Percentiles rank a stretch among this genome's conserved stretches.
These are phyloP conservation scores for Ustilago nuda DNA, from an alignment of 1,284 basidiomycete species.

Conservation along the genomic window DNA sequence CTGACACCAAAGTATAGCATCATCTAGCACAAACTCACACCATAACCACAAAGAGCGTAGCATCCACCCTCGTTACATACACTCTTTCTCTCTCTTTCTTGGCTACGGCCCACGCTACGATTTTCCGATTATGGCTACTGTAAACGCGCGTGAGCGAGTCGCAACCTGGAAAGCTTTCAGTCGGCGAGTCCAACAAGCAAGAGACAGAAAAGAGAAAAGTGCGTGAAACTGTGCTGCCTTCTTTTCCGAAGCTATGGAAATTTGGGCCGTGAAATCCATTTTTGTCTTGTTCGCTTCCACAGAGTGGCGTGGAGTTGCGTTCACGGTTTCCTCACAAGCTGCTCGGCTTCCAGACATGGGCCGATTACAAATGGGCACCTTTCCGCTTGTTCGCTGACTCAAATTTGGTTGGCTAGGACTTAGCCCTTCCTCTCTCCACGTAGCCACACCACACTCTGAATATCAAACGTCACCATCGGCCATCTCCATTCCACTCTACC, in stretches of 20 bases:
- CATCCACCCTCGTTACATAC: constrained; percentile 4
- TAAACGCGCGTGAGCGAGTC: constrained; percentile 11
- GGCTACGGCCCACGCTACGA: not conserved
- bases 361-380: constrained; percentile 2
- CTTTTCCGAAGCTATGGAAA: constrained; percentile 1
- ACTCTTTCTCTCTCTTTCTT: constrained; percentile 16
- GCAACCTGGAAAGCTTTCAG: constrained; percentile 2
- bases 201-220: not conserved
- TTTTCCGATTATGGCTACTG: constrained; percentile 1
- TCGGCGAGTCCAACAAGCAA: not conserved
- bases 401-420: not conserved
- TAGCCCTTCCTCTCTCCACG: constrained; percentile 7
- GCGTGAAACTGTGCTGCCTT: constrained; percentile 16
- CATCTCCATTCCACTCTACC: not conserved
- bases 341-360: not conserved
- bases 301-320: constrained; percentile 1
- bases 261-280: constrained; percentile 25
- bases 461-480: no score
- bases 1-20: not conserved
- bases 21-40: not conserved
- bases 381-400: not conserved
- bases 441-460: not conserved
- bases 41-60: not conserved
- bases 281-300: not conserved
- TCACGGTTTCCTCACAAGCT: no score